phyloP scores from a whole-genome alignment of 2,329 filamentous ascomycete genomes.

The Neoarthrinium moseri region DNA sequence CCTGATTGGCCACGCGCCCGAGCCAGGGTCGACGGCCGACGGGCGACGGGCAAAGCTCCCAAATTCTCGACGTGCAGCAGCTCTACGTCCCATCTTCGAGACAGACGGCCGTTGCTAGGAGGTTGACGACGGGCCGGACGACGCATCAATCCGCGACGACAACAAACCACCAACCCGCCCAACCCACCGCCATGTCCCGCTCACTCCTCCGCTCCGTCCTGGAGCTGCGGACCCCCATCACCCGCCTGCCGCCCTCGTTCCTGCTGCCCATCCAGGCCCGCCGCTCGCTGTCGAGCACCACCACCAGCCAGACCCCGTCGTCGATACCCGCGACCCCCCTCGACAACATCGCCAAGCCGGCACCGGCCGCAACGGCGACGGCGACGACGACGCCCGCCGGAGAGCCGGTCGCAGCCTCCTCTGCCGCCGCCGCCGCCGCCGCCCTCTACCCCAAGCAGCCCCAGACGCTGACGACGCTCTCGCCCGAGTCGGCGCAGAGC shows the following conservation, averaged over 20 bases:
- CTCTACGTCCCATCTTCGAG: not conserved
- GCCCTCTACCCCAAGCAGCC: slow-evolving; percentile 12
- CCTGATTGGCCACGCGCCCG: too few species aligned
- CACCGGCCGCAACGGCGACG: slow-evolving; percentile 15
- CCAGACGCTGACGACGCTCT: slow-evolving; percentile 21
- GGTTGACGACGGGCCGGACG: too few species aligned
- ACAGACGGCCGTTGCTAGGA: too few species aligned
- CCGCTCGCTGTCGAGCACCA: slow-evolving; percentile 31
- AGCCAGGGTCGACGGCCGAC: too few species aligned
- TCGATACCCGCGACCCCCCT: slow-evolving; percentile 3
- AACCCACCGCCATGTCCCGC: slow-evolving; percentile 50
- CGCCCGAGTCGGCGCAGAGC: slow-evolving; percentile 51
- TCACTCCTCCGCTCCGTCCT: slow-evolving; percentile 62
- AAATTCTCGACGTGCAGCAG: not conserved
- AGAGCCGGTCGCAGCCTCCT: slow-evolving; percentile 14
- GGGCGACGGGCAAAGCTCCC: too few species aligned
- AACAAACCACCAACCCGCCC: not conserved
- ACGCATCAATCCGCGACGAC: too few species aligned
- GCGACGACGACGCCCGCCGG: slow-evolving; percentile 9
- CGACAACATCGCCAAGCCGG: slow-evolving; percentile 5
- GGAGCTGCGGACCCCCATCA: slow-evolving; percentile 52
- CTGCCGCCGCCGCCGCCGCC: slow-evolving; percentile 2
- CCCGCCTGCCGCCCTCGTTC: slow-evolving; percentile 47
- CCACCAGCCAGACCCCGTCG: slow-evolving; percentile 10
- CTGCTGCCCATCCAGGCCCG: slow-evolving; percentile 49